phyloP scores from a whole-genome alignment of 805 yeast species.

The Groenewaldozyma tartarivorans region DNA sequence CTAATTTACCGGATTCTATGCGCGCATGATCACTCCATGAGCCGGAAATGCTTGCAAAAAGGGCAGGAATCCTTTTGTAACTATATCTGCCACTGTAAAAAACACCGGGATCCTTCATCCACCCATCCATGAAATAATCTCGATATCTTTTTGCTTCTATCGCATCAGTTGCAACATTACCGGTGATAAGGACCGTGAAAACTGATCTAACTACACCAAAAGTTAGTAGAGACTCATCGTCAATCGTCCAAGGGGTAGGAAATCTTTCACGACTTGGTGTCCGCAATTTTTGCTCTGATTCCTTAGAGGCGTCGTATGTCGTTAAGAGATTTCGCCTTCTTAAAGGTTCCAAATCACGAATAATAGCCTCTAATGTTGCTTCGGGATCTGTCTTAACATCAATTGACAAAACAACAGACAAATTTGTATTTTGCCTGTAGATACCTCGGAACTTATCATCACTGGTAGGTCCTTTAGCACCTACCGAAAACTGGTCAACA shows the following conservation, averaged over 20 bases:
- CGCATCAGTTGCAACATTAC: constrained; percentile 44
- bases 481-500: constrained; percentile 6
- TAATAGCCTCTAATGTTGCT: constrained; percentile 38
- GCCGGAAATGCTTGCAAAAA: neutral
- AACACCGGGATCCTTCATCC: too few species aligned
- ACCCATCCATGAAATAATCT: constrained; percentile 46
- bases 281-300: constrained; percentile 7
- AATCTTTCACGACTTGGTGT: neutral
- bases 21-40: neutral
- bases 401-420: constrained; percentile 46
- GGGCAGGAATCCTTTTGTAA: neutral
- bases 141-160: constrained; percentile 22
- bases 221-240: neutral
- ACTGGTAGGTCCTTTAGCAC: neutral
- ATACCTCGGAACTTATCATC: constrained; percentile 6
- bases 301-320: too few species aligned
- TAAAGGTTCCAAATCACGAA: constrained; percentile 38
- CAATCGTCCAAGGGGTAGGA: constrained; percentile 4
- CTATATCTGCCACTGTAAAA: constrained; percentile 19
- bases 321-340: constrained; percentile 40
- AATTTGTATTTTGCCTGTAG: constrained; percentile 3
- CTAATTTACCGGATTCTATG: neutral
- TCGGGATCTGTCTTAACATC: constrained; percentile 46
- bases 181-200: constrained; percentile 54
- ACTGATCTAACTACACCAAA: constrained; percentile 39